A percentile compares a stretch with the other conserved stretches of the same genome.
Conservation (phyloP, 805 yeast genomes). For the Starmerella bombicola region DNA sequence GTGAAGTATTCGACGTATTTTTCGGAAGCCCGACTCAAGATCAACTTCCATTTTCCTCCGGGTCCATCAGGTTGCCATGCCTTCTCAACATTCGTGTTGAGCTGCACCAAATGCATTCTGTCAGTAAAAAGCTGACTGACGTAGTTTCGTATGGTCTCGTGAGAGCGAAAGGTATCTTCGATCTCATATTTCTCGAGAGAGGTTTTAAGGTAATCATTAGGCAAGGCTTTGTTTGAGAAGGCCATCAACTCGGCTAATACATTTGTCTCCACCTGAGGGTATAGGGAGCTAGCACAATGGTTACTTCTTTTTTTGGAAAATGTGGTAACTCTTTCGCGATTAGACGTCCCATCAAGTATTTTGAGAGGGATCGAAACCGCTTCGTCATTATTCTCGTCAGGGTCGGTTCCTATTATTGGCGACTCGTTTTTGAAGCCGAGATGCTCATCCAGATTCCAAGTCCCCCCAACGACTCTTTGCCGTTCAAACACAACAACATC, state of each 20-base stretch:
- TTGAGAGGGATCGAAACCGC: background rate
- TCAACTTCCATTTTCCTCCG: constrained; percentile 9
- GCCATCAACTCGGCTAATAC: constrained; percentile 17
- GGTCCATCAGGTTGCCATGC: constrained; percentile 10
- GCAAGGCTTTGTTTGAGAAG: constrained; percentile 11
- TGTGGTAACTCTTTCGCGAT: background rate
- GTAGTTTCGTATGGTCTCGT: constrained; percentile 14
- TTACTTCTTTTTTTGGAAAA: background rate
- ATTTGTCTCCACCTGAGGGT: constrained; percentile 17
- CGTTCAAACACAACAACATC: constrained; percentile 16
- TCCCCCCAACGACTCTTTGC: constrained; percentile 14
- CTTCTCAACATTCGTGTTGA: constrained; percentile 12
- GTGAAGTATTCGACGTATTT: constrained; percentile 8
- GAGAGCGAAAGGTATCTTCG: constrained; percentile 16
- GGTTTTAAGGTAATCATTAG: constrained; percentile 5
- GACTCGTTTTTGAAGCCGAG: constrained; percentile 4
- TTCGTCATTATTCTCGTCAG: background rate
- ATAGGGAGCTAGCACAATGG: constrained; percentile 8
- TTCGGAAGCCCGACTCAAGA: background rate
- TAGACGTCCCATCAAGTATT: constrained; percentile 1
- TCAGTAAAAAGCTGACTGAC: constrained; percentile 7
- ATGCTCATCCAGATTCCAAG: constrained; percentile 17
- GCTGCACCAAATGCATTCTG: constrained; percentile 4
- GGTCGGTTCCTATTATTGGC: constrained; percentile 5
- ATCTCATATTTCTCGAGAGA: constrained; percentile 12